Percentiles rank a stretch among this genome's conserved stretches.
Conservation (phyloP, 176 grass and related monocot genomes). For the Aegilops umbellulata region DNA sequence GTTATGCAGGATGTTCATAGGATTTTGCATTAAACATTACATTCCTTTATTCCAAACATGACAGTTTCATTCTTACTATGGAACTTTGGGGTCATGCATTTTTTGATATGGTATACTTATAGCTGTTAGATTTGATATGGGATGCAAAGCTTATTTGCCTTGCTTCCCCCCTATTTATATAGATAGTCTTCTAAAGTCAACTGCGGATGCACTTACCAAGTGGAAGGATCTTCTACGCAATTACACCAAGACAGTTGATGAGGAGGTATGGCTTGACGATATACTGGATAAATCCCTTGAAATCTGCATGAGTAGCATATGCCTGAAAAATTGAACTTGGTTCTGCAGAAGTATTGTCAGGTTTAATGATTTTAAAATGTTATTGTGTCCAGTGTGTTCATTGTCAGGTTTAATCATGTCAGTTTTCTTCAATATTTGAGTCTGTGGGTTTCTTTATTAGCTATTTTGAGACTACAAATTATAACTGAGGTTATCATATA, state of each 20-base stretch:
- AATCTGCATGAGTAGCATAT: background rate
- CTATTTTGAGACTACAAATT: background rate
- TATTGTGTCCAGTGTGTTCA: background rate
- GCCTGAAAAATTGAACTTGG: conserved; percentile 1
- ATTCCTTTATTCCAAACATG: background rate
- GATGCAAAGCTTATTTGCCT: background rate
- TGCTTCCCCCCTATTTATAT: background rate
- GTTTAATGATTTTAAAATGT: background rate
- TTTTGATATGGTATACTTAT: background rate
- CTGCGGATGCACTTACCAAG: conserved; percentile 54
- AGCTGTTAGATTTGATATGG: conserved; percentile 10
- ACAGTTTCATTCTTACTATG: background rate
- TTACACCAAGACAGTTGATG: conserved; percentile 81
- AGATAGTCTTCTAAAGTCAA: conserved; percentile 58
- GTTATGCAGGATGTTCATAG: conserved; percentile 4
- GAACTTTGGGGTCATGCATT: background rate
- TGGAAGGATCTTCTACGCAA: conserved; percentile 83
- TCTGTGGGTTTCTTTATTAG: background rate
- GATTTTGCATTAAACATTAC: background rate
- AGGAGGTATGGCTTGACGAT: conserved; percentile 56
- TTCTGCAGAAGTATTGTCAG: background rate
- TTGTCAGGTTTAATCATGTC: background rate
- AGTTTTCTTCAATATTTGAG: conserved; percentile 5
- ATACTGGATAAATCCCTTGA: conserved; percentile 20
- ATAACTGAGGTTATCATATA: background rate